A percentile compares a stretch with the other conserved stretches of the same genome.
Evolutionary conservation across 2,329 filamentous ascomycete species (phyloP).

Genomic region (Tolypocladium ophioglossoides): DNA sequence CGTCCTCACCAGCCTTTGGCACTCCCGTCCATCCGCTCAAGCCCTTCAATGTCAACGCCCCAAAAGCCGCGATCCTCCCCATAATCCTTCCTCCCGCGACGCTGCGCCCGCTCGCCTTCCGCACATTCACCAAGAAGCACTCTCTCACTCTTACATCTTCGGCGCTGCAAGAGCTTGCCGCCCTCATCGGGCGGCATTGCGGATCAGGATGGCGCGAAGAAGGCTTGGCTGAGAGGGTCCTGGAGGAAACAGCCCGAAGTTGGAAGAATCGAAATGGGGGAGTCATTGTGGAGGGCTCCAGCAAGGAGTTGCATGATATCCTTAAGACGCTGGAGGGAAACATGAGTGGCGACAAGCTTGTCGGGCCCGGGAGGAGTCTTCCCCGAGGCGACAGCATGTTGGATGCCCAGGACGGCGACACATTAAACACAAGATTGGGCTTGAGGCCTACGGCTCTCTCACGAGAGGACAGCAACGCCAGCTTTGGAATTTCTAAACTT

Average conservation of each 20-base stretch:
- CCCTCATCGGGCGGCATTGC: constrained; percentile 87
- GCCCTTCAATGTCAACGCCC: constrained; percentile 43
- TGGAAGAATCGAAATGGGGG: constrained; percentile 89
- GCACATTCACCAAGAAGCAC: constrained; percentile 96
- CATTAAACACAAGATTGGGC: constrained; percentile 44
- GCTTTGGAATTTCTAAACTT: constrained; percentile 49
- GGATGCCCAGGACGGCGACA: constrained; percentile 41
- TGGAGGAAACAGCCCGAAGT: constrained; percentile 81
- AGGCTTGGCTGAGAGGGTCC: constrained; percentile 79
- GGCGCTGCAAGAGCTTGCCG: constrained; percentile 72
- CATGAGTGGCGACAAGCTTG: constrained; percentile 75
- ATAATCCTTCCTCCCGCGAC: constrained; percentile 83
- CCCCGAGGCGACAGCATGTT: constrained; percentile 50
- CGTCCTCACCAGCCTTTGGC: constrained; percentile 82
- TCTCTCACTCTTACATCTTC: constrained; percentile 85
- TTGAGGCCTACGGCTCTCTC: constrained; percentile 32
- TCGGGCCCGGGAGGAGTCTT: constrained; percentile 39
- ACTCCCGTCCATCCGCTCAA: constrained; percentile 74
- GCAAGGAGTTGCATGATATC: constrained; percentile 68
- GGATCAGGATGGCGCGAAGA: constrained; percentile 95
- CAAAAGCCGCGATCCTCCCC: constrained; percentile 62
- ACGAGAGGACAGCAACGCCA: constrained; percentile 54
- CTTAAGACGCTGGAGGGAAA: constrained; percentile 75
- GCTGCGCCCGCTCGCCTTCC: constrained; percentile 80
- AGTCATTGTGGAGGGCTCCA: constrained; percentile 80